Percentiles rank a stretch among this genome's conserved stretches.
phyloP scores from a whole-genome alignment of 116 monocot species.

The Posidonia oceanica region DNA sequence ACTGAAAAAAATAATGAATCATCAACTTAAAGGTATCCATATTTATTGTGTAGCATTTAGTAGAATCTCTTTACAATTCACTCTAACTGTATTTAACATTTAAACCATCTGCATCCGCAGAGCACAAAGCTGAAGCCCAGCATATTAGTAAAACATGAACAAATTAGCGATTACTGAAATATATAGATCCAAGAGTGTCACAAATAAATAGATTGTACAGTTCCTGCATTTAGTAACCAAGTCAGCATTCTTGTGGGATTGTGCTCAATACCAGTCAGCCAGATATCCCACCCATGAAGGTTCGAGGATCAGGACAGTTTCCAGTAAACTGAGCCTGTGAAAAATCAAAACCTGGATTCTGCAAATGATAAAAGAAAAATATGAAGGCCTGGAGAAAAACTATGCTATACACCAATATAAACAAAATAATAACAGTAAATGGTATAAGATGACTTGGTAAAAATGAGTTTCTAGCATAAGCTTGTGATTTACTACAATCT shows the following conservation, averaged over 20 bases:
- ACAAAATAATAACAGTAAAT: no score
- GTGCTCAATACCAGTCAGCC: constrained; percentile 18
- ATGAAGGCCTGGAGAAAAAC: not conserved
- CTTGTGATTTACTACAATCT: no score
- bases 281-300: constrained; percentile 87
- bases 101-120: no score
- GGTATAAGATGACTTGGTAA: no score
- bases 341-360: constrained; percentile 99
- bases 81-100: no score
- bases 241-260: not conserved
- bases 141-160: not conserved
- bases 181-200: not conserved
- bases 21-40: no score
- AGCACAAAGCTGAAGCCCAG: no score
- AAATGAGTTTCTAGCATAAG: no score
- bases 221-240: not conserved
- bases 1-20: no score
- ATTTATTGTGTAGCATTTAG: no score
- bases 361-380: constrained; percentile 3
- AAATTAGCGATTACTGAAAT: not conserved
- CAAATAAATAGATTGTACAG: not conserved
- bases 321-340: constrained; percentile 93
- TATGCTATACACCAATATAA: no score
- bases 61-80: no score
- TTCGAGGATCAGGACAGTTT: constrained; percentile 79